phyloP scores from a whole-genome alignment of 2,329 filamentous ascomycete genomes.

The Neophaeococcomyces aloes region DNA sequence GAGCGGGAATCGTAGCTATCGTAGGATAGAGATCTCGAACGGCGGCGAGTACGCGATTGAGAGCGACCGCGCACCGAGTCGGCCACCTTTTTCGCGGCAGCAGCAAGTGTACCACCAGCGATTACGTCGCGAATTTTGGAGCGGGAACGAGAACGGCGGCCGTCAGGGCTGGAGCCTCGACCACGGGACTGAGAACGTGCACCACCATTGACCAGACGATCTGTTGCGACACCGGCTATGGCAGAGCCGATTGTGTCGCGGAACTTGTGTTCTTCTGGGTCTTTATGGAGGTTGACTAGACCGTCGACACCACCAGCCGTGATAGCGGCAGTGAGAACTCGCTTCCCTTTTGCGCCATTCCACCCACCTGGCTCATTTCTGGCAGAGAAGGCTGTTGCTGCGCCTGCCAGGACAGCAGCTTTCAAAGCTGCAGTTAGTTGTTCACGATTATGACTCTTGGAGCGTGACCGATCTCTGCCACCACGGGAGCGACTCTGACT shows the following conservation, averaged over 20 bases:
- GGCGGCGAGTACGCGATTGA: constrained; percentile 25
- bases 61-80: constrained; percentile 35
- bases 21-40: constrained; percentile 40
- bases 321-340: constrained; percentile 74
- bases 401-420: constrained; percentile 79
- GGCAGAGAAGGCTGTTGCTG: constrained; percentile 81
- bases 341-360: constrained; percentile 85
- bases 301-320: constrained; percentile 80
- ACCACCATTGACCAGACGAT: constrained; percentile 74
- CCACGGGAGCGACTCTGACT: constrained; percentile 37
- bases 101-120: constrained; percentile 35
- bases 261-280: constrained; percentile 63
- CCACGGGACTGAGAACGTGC: constrained; percentile 55
- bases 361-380: constrained; percentile 81
- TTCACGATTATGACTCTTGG: constrained; percentile 29
- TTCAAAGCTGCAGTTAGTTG: constrained; percentile 80
- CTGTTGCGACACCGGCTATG: constrained; percentile 76
- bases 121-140: constrained; percentile 34
- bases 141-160: constrained; percentile 34
- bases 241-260: constrained; percentile 77
- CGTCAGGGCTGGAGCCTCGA: constrained; percentile 21
- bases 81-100: constrained; percentile 38
- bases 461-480: constrained; percentile 39
- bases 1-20: constrained; percentile 46
- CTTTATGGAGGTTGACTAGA: constrained; percentile 46